Conservation (phyloP, 2,329 filamentous ascomycete genomes). For the Verticillium nonalfalfae region DNA sequence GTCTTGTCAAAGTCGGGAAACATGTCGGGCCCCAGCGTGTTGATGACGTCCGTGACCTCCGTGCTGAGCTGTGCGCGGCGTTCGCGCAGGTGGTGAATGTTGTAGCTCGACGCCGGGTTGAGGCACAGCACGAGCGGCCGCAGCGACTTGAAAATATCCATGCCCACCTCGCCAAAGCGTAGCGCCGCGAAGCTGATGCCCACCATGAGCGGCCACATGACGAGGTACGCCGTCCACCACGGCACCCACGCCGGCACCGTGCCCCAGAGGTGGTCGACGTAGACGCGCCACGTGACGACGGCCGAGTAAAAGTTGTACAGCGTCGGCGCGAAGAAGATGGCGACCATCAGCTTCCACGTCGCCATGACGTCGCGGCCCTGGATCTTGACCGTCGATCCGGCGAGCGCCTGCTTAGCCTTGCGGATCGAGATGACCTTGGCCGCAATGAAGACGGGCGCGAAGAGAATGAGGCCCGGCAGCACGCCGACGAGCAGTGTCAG, state of each 20-base stretch:
- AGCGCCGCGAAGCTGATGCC: slow-evolving; percentile 88
- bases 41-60: slow-evolving; percentile 87
- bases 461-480: slow-evolving; percentile 79
- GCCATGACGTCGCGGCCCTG: slow-evolving; percentile 86
- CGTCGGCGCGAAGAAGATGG: slow-evolving; percentile 73
- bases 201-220: slow-evolving; percentile 76
- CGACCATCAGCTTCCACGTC: slow-evolving; percentile 90
- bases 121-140: slow-evolving; percentile 81
- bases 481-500: slow-evolving; percentile 71
- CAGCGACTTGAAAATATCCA: slow-evolving; percentile 96
- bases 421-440: slow-evolving; percentile 75
- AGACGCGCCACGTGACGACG: slow-evolving; percentile 69
- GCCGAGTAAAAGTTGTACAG: slow-evolving; percentile 78
- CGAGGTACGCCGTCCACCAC: slow-evolving; percentile 67
- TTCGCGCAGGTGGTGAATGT: slow-evolving; percentile 69
- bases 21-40: slow-evolving; percentile 89
- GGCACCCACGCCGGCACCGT: slow-evolving; percentile 74
- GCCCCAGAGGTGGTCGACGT: slow-evolving; percentile 77
- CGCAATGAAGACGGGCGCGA: slow-evolving; percentile 80
- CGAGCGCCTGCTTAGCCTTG: slow-evolving; percentile 78
- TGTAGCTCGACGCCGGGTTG: slow-evolving; percentile 77
- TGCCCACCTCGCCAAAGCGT: slow-evolving; percentile 93
- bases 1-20: slow-evolving; percentile 90
- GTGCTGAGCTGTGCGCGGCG: slow-evolving; percentile 68
- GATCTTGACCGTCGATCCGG: slow-evolving; percentile 82